Percentiles rank a stretch among this genome's conserved stretches.
Evolutionary conservation across 1,284 basidiomycete species (phyloP).

Genomic region (Sporisorium sorghi): DNA sequence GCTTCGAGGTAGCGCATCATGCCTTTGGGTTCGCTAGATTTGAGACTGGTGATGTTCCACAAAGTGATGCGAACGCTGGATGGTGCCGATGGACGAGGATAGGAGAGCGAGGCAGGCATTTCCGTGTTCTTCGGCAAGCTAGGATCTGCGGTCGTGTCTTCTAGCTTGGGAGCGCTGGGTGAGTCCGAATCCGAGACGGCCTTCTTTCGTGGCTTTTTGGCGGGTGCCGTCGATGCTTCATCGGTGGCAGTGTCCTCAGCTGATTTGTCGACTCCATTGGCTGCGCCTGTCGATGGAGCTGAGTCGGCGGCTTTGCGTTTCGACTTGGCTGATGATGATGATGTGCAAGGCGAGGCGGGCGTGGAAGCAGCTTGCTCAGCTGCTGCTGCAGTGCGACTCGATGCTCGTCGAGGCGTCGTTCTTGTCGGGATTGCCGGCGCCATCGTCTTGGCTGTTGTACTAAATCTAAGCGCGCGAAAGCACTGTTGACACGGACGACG

Average conservation of each 20-base stretch:
- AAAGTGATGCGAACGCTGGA: slow-evolving; percentile 48
- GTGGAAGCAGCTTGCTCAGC: background rate
- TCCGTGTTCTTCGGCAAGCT: slow-evolving; percentile 46
- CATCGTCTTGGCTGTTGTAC: slow-evolving; percentile 6
- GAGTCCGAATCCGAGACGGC: slow-evolving; percentile 35
- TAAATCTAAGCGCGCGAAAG: background rate
- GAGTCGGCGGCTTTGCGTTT: slow-evolving; percentile 35
- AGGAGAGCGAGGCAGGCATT: slow-evolving; percentile 32
- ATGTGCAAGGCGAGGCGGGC: background rate
- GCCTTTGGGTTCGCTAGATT: slow-evolving; percentile 61
- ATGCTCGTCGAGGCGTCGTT: slow-evolving; percentile 12
- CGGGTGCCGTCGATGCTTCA: slow-evolving; percentile 5
- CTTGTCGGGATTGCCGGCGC: slow-evolving; percentile 12
- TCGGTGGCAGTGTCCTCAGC: background rate
- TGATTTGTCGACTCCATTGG: slow-evolving; percentile 1
- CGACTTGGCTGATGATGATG: slow-evolving; percentile 18
- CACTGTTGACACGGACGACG: background rate
- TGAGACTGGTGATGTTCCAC: slow-evolving; percentile 67
- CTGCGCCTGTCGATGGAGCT: too few relatives aligned
- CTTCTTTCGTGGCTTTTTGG: slow-evolving; percentile 45
- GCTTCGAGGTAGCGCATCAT: slow-evolving; percentile 64
- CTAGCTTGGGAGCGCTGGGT: slow-evolving; percentile 30
- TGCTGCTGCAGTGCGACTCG: slow-evolving; percentile 11
- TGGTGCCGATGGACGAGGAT: slow-evolving; percentile 25
- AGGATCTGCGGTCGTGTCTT: slow-evolving; percentile 38